Conservation (phyloP, 805 yeast species). For the Yarrowia sp. region DNA sequence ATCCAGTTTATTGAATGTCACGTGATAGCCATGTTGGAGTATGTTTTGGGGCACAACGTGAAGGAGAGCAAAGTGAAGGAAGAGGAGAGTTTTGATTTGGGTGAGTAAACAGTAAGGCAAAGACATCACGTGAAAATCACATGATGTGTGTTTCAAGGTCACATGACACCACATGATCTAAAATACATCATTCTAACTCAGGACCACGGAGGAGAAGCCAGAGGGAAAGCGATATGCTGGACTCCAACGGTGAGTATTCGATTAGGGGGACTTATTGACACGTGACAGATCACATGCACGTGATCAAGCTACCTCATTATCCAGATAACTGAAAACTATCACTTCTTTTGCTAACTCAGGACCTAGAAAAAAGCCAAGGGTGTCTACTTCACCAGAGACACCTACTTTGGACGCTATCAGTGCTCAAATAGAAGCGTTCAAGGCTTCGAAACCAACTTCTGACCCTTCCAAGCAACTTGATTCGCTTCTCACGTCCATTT, state of each 20-base stretch:
- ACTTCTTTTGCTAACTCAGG: constrained; percentile 1
- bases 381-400: background rate
- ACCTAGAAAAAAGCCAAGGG: constrained; percentile 12
- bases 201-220: background rate
- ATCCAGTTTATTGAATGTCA: background rate
- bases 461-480: background rate
- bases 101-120: too few species aligned
- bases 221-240: background rate
- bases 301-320: too few species aligned
- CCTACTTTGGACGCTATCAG: background rate
- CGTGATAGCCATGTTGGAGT: constrained; percentile 13
- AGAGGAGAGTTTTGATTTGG: constrained; percentile 4
- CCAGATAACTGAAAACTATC: too few species aligned
- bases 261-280: background rate
- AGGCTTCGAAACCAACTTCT: background rate
- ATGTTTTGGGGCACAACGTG: background rate
- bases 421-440: constrained; percentile 7
- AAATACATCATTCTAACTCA: too few species aligned
- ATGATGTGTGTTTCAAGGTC: too few species aligned
- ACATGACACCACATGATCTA: background rate
- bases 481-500: background rate
- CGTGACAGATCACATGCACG: background rate
- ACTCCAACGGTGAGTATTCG: constrained; percentile 6
- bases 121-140: too few species aligned
- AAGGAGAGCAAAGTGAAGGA: constrained; percentile 1